Evolutionary conservation across 345 rosid genomes (phyloP), one percentile per base, ranked within the genome.

Genomic region (Barbarea vulgaris): DNA sequence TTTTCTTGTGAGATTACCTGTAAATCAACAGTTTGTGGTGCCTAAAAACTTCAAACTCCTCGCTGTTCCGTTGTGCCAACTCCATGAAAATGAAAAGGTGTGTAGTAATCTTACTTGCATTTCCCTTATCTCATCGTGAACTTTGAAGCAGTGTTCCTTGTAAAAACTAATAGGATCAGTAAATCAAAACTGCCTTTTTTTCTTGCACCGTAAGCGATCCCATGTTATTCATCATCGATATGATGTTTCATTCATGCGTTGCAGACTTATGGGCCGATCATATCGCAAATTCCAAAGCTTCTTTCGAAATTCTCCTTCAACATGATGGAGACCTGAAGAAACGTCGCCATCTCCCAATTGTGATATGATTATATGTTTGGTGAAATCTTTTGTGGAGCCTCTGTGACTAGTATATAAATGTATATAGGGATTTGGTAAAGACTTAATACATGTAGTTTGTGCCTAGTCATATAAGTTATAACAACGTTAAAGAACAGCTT

Each of bases 11-110:
- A 85, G 77, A 82, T 77, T 86, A 74, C 88, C 89, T 1, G 74
- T 9, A 34, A 87, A 88, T 73, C 84, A 77, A 46, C 87, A 83
- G 73, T 91, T 94, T 70, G 73, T 83, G 1, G 95, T 88, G n/a
- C 98, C 97, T 2, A 83, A 79, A 63, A 91, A 90, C 77, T 77
- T 84, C 79, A 94, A 89, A 73, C 77, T 94, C 84, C 91, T 94
- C 11, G 96, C 93, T 10, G 93, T 94, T 67, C 96, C 97, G 0
- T 73, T 94, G 70, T 86, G 86, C 80, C 91, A 89, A 77, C 48
- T 94, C 74, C 88, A 85, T 30, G 95, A 84, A 52, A 89, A 91
- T 69, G 84, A 81, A 37, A 86, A 88, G 96, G 97, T 90, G 71
- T 14, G 60, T 63, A 28, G 28, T 6, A 36, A 36, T 48, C 53